Percentiles rank a stretch among this genome's conserved stretches.
Conservation (phyloP, 2,329 filamentous ascomycete species). For the Cladosporium cucumerinum region DNA sequence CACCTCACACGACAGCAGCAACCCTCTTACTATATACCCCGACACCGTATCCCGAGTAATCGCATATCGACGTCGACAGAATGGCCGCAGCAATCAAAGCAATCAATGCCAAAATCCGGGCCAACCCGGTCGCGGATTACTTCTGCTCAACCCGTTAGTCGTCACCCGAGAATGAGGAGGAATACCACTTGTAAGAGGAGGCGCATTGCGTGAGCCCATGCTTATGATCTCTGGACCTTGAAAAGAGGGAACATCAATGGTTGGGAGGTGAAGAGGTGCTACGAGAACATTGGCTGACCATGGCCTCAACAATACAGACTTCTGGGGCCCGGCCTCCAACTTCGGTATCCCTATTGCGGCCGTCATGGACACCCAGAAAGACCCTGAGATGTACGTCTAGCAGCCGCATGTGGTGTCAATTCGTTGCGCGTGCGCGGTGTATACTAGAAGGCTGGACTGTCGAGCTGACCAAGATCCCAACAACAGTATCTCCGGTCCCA, state of each 20-base stretch:
- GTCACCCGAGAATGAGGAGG: conserved; percentile 12
- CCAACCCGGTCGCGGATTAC: conserved; percentile 50
- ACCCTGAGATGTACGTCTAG: conserved; percentile 49
- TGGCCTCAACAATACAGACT: conserved; percentile 47
- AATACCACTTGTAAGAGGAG: background rate
- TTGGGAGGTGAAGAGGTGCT: background rate
- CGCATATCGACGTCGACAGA: conserved; percentile 16
- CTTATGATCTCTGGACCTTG: background rate
- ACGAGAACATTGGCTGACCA: conserved; percentile 17
- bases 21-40: background rate
- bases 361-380: conserved; percentile 53
- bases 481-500: conserved; percentile 60
- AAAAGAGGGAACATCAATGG: background rate
- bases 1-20: conserved; percentile 9
- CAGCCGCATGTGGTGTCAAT: background rate
- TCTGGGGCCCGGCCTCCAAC: conserved; percentile 52
- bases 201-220: background rate
- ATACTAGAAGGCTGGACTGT: background rate
- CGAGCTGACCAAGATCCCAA: conserved; percentile 10
- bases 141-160: conserved; percentile 53
- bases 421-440: background rate
- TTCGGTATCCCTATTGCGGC: conserved; percentile 54
- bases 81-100: conserved; percentile 55
- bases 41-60: conserved; percentile 11
- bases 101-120: conserved; percentile 52